These are phyloP conservation scores for Liquidambar formosana DNA, from an alignment of 164 flowering plant genomes.

Conservation along the genomic window DNA sequence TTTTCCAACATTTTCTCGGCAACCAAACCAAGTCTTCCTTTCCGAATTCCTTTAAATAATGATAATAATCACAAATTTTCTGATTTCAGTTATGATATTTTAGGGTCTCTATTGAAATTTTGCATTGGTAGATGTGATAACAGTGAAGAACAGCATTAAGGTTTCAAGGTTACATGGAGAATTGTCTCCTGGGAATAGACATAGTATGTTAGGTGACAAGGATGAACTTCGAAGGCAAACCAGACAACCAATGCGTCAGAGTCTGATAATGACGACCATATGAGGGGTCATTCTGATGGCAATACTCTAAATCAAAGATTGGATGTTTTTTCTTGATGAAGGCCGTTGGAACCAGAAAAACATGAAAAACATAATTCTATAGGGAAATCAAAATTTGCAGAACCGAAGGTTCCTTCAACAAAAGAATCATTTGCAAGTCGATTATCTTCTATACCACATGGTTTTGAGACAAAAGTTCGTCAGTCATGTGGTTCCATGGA, in stretches of 20 bases:
- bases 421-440: constrained; percentile 31
- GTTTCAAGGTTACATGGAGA: constrained; percentile 61
- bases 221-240: constrained; percentile 51
- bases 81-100: no score
- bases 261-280: constrained; percentile 63
- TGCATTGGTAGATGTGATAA: no score
- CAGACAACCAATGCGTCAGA: constrained; percentile 48
- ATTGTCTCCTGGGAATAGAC: constrained; percentile 53
- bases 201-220: constrained; percentile 66
- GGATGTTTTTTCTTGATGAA: constrained; percentile 35
- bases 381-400: constrained; percentile 57
- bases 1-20: no score
- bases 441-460: constrained; percentile 31
- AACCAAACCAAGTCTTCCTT: no score
- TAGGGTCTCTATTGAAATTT: no score
- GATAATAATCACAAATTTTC: no score
- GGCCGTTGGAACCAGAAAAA: constrained; percentile 32
- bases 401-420: constrained; percentile 36
- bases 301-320: constrained; percentile 24
- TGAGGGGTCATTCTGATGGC: constrained; percentile 30
- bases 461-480: constrained; percentile 37
- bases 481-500: constrained; percentile 38
- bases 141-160: constrained; percentile 52
- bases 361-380: constrained; percentile 54
- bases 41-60: no score